A percentile compares a stretch with the other conserved stretches of the same genome.
Evolutionary conservation across 352 stramenopile species (phyloP).

Genomic region (Phytopythium oedochilum): DNA sequence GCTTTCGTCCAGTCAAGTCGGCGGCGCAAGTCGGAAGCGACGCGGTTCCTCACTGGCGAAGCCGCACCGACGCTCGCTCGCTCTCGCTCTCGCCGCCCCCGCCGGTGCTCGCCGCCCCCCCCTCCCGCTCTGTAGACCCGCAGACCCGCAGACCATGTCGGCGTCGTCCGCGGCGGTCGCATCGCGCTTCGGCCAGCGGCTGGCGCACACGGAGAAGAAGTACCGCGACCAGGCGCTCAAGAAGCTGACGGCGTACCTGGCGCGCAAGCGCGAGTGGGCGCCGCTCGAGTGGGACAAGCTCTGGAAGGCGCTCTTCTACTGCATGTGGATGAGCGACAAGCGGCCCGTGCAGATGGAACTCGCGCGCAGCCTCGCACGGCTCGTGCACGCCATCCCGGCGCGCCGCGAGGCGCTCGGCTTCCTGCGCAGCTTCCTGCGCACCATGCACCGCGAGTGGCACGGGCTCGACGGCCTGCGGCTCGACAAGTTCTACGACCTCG

Average conservation of each 20-base stretch:
- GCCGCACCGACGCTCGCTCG: not conserved
- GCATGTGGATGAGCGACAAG: slow-evolving; percentile 91
- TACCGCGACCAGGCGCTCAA: slow-evolving; percentile 80
- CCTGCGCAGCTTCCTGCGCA: slow-evolving; percentile 78
- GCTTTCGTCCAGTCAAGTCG: slow-evolving; percentile 6
- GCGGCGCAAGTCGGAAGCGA: not conserved
- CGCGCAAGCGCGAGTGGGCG: slow-evolving; percentile 59
- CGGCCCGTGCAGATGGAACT: slow-evolving; percentile 75
- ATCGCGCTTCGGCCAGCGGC: slow-evolving; percentile 79
- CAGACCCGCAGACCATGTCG: not conserved
- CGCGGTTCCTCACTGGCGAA: no score
- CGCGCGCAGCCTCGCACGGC: slow-evolving; percentile 48
- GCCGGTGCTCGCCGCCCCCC: not conserved
- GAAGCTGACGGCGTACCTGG: slow-evolving; percentile 75
- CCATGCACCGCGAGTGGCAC: slow-evolving; percentile 85
- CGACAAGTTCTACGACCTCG: slow-evolving; percentile 85
- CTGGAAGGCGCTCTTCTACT: slow-evolving; percentile 89
- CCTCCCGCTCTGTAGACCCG: not conserved
- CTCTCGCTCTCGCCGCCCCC: not conserved
- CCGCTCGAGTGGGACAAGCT: slow-evolving; percentile 84
- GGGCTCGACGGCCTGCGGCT: slow-evolving; percentile 77
- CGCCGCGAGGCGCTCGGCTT: slow-evolving; percentile 49
- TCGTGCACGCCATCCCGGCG: slow-evolving; percentile 58
- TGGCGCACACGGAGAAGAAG: slow-evolving; percentile 88
- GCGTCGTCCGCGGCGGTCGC: slow-evolving; percentile 66